Evolutionary conservation across 495 filamentous ascomycete species (phyloP).

Genomic region (Aspergillus ellipticus): DNA sequence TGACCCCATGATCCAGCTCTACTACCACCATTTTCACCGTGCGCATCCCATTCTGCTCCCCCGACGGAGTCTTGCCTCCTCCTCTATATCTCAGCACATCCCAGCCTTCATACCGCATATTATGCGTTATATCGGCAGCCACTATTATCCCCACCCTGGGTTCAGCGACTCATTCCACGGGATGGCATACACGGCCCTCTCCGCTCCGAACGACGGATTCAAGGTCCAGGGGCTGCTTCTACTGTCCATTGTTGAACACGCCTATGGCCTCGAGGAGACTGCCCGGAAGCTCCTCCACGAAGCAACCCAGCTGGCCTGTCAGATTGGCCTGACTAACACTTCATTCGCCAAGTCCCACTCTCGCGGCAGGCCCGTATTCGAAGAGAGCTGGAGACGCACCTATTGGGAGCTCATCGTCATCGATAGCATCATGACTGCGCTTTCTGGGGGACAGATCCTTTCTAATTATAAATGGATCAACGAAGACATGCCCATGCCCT

Average conservation of each 20-base stretch:
- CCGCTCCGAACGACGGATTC: slow-evolving; percentile 56
- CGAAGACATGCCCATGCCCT: slow-evolving; percentile 29
- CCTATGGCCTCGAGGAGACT: slow-evolving; percentile 55
- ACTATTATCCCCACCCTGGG: slow-evolving; percentile 22
- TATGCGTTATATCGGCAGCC: slow-evolving; percentile 67
- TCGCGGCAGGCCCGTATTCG: slow-evolving; percentile 47
- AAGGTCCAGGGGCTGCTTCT: slow-evolving; percentile 69
- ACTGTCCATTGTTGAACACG: slow-evolving; percentile 64
- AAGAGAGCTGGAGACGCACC: slow-evolving; percentile 74
- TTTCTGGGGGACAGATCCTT: slow-evolving; percentile 20
- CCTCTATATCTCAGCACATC: slow-evolving; percentile 14
- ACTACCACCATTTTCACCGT: slow-evolving; percentile 62
- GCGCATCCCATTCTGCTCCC: slow-evolving; percentile 65
- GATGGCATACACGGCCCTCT: slow-evolving; percentile 52
- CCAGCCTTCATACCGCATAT: slow-evolving; percentile 48
- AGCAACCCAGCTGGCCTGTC: slow-evolving; percentile 60
- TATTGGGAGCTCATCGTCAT: slow-evolving; percentile 82
- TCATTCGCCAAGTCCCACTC: slow-evolving; percentile 32
- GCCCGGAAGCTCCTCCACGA: slow-evolving; percentile 57
- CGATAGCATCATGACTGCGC: slow-evolving; percentile 46
- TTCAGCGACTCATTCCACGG: slow-evolving; percentile 48
- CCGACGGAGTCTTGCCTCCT: slow-evolving; percentile 45
- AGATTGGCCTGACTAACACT: slow-evolving; percentile 62
- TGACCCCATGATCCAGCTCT: slow-evolving; percentile 45
- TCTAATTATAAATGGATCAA: slow-evolving; percentile 25